Base-by-base conservation (phyloP, 768 basidiomycete genomes). In the Boletus rufocinnamomeus region DNA sequence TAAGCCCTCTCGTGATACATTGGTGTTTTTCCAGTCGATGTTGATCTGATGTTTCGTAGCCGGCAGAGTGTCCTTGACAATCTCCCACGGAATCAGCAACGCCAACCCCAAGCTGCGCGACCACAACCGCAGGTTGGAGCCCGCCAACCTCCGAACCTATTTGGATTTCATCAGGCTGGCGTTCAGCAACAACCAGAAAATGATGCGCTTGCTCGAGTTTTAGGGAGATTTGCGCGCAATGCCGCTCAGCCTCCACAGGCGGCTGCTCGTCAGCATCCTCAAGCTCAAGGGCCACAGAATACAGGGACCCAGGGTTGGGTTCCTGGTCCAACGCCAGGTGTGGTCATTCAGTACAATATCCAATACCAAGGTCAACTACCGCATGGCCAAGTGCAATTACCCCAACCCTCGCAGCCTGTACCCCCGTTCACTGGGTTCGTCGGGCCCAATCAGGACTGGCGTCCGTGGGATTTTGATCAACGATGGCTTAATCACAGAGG, bases 11-110 rank as follows among this genome's bases (percentile, higher is more conserved):
- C 57, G 50, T 46, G 16, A 19, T 17, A 32, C 5, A 34, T 44
- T 25, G 44, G 16, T 40, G 16, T 57, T 66, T 37, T 40, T 2
- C 17, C 16, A 43, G 19, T 55, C 37, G 45, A 54, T 59, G 57
- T 51, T 55, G 13, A 59, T 46, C 14, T 41, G 40, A 25, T 19
- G 50, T 52, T 28, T 43, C 35, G 47, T 56, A 92, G 91, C 69
- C 89, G 91, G 53, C 84, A 89, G 45, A 88, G 85, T 43, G 91
- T 93, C 5, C 75, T 93, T 27, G 90, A 92, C 32, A 76, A 75
- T 37, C 64, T 72, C 61, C 30, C 63, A 32, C 70, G 75, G 48
- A 66, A 68, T 43, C 77, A 74, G 45, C 74, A 68, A 59, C 66
- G 69, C 54, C 73, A 65, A 47, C 65, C 65, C 47, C 73, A 61